A percentile compares a stretch with the other conserved stretches of the same genome.
These are phyloP conservation scores for Debaryomycetaceae sp. DNA, from an alignment of 1,139 yeast genomes.

Conservation along the genomic window DNA sequence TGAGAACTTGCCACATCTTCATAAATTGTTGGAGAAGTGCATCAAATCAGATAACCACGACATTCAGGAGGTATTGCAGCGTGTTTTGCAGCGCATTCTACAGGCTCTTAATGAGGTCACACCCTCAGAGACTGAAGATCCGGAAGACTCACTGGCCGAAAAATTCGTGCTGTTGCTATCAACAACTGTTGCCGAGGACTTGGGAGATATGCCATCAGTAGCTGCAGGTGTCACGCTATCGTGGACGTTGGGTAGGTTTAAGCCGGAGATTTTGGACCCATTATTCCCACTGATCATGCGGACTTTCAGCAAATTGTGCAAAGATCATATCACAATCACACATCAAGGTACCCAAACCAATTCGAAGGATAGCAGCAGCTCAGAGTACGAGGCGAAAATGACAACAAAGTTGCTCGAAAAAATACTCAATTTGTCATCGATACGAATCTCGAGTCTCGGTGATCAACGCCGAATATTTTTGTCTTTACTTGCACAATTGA, in stretches of 20 bases:
- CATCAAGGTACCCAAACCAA: constrained; percentile 34
- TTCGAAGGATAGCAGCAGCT: constrained; percentile 21
- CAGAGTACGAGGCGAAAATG: constrained; percentile 66
- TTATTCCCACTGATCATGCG: constrained; percentile 70
- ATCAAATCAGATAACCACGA: constrained; percentile 77
- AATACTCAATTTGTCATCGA: constrained; percentile 65
- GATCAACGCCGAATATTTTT: constrained; percentile 88
- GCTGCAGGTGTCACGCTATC: constrained; percentile 87
- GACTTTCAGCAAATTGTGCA: constrained; percentile 78
- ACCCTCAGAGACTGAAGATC: constrained; percentile 38
- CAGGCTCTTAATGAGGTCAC: constrained; percentile 44
- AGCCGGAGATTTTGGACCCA: constrained; percentile 65
- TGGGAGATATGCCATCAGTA: constrained; percentile 69
- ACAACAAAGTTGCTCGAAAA: constrained; percentile 69
- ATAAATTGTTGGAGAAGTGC: constrained; percentile 69
- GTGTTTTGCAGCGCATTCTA: constrained; percentile 58
- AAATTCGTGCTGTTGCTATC: constrained; percentile 52
- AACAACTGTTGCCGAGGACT: constrained; percentile 70
- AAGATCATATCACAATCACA: constrained; percentile 74
- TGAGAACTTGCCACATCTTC: constrained; percentile 56
- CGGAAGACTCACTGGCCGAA: constrained; percentile 48
- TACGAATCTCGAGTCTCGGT: constrained; percentile 74
- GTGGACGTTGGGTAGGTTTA: constrained; percentile 68
- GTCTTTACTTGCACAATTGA: constrained; percentile 76
- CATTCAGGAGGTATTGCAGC: constrained; percentile 69